Evolutionary conservation across 2,329 filamentous ascomycete genomes (phyloP), one percentile per base, ranked within the genome.

Genomic region (Fusarium sp.): DNA sequence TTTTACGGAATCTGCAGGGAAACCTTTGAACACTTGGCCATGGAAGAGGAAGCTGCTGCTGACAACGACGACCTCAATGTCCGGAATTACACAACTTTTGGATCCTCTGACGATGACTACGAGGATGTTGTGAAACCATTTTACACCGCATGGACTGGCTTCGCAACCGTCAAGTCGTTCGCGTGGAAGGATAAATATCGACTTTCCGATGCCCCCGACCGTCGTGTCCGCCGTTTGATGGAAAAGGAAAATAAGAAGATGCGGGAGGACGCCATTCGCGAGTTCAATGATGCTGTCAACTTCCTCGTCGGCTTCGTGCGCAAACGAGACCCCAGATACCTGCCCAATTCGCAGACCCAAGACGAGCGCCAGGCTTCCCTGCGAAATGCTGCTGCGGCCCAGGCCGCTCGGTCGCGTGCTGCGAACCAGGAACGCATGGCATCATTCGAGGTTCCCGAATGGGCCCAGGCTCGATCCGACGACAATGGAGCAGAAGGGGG

Each of bases 211-310:
- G 96, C 95, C 3, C 94, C 95, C 3, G 96, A 99, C 82, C 91
- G 96, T 57, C 90, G 92, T 42, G 87, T 94, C 22, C 91, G 96
- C 58, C 90, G 96, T 38, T 79, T 94, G 44, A 97, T 98, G 91
- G 96, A 98, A 80, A 98, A 98, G 82, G 96, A 98, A 81, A 99
- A 99, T 82, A 93, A 91, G 76, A 93, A 93, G 73, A 83, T 92
- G 31, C 90, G 96, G 59, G 95, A 98, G 26, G 93, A 96, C 60
- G 94, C 91, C 6, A 90, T 93, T 17, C 90, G 92, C 63, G 94
- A 98, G 74, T 98, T 98, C 84, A 98, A 98, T 82, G 95, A 98
- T 69, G 93, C 95, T 7, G 94, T 99, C 36, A 87, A 94, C 64
- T 93, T 94, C 12, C 87, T 99, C 18, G 93, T 98, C 6, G 88